Conservation (phyloP, 257 asterid genomes). For the Scutellaria baicalensis region DNA sequence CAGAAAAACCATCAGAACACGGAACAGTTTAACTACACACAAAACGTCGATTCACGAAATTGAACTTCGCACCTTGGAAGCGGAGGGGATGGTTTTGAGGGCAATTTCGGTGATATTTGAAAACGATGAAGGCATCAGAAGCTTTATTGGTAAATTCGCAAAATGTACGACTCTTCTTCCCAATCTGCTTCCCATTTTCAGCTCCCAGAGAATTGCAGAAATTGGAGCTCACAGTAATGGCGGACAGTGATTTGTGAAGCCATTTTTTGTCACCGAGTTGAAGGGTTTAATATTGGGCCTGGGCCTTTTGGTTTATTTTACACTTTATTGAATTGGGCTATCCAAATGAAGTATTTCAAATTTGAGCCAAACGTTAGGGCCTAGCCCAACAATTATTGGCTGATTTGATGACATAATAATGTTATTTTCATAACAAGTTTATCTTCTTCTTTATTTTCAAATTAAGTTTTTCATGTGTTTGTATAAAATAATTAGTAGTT, state of each 20-base stretch:
- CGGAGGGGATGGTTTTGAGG: constrained; percentile 92
- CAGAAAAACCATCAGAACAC: not conserved
- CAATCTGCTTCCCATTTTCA: constrained; percentile 59
- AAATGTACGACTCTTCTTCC: constrained; percentile 78
- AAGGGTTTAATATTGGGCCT: constrained; percentile 16
- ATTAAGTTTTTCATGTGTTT: too few species aligned
- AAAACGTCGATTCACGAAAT: not conserved
- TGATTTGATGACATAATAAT: too few species aligned
- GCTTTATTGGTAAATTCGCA: constrained; percentile 82
- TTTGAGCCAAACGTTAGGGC: not conserved
- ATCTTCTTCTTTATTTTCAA: too few species aligned
- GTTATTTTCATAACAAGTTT: too few species aligned
- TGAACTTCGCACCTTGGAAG: constrained; percentile 57
- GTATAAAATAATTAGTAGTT: too few species aligned
- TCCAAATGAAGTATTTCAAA: too few species aligned
- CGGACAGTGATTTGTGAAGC: not conserved
- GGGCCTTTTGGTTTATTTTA: not conserved
- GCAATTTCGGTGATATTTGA: constrained; percentile 81
- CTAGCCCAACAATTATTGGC: not conserved
- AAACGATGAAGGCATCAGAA: constrained; percentile 81
- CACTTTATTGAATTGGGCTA: not conserved
- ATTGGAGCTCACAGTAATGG: constrained; percentile 21
- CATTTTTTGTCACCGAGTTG: not conserved
- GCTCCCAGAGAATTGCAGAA: not conserved
- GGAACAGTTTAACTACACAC: not conserved